Conservation (phyloP, 345 rosid species). For the Populus euphratica region DNA sequence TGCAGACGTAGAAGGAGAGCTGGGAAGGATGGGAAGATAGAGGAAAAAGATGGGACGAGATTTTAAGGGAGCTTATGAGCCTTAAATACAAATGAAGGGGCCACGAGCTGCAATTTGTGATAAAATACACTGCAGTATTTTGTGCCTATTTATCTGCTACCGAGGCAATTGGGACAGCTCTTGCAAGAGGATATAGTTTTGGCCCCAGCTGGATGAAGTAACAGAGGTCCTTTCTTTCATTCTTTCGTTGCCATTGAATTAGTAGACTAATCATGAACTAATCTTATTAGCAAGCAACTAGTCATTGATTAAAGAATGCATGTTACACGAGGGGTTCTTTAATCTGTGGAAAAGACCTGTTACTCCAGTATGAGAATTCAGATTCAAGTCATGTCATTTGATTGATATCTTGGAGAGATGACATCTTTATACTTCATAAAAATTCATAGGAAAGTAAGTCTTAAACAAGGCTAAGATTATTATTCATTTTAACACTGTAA, state of each 20-base stretch:
- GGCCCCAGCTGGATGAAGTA: neutral
- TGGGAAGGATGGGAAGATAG: neutral
- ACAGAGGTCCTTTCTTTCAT: neutral
- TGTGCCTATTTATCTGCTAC: neutral
- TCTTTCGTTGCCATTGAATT: neutral
- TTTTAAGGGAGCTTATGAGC: too few species aligned
- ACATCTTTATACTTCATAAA: too few species aligned
- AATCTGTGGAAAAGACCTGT: too few species aligned
- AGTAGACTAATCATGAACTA: neutral
- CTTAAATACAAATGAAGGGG: conserved; percentile 14
- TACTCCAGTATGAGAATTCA: too few species aligned
- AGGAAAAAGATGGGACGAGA: neutral
- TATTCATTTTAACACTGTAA: too few species aligned
- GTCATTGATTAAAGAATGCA: too few species aligned
- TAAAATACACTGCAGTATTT: neutral
- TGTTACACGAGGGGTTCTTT: too few species aligned
- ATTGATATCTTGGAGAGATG: too few species aligned
- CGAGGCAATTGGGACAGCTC: conserved; percentile 22
- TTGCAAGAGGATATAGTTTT: neutral
- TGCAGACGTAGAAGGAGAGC: neutral
- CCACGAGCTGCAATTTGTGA: neutral
- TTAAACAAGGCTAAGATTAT: too few species aligned
- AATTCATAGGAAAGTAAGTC: too few species aligned
- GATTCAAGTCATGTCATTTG: too few species aligned
- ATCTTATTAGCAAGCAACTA: neutral